Base-by-base conservation (phyloP, 495 filamentous ascomycete species). In the Aspergillus taichungensis region DNA sequence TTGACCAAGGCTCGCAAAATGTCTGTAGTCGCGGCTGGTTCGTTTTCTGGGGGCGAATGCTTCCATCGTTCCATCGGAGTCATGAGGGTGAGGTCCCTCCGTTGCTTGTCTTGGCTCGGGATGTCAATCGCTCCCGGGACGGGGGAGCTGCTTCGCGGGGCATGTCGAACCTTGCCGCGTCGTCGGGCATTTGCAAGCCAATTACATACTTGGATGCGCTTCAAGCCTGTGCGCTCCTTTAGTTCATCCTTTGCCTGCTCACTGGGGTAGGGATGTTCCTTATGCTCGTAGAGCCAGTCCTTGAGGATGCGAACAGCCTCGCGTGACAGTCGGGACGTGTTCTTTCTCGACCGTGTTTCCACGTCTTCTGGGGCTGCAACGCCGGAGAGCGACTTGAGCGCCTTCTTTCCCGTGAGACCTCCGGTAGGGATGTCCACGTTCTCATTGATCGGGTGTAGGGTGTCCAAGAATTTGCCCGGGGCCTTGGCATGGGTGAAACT, bases 171-270 rank as follows among this genome's bases (percentile, higher is more conserved):
- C 69, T 90, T 91, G 45, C 82, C 79, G 44, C 87, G 72, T 31
- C 87, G 77, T 33, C 87, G 80, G 43, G 87, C 84, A 60, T 94
- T 94, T 40, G 87, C 87, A 8, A 94, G 75, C 87, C 87, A 92
- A 56, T 90, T 90, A 18, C 79, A 79, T 40, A 94, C 85, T 59
- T 94, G 87, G 8, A 69, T 80, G 51, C 80, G 75, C 49, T 72
- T 87, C 24, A 94, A 73, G 9, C 85, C 85, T 2, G 87, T 94
- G 47, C 75, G 72, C 36, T 72, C 64, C 55, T 83, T 79, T 13
- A 94, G 72, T 51, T 77, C 71, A 35, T 87, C 80, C 61, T 88
- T 91, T 57, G 92, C 84, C 34, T 83, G 74, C 18, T 91, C 85
- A 27, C 72, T 88, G 11, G 87, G 87, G 59, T 94, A 94, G 0